phyloP scores from a whole-genome alignment of 306 rosid genomes.

The Trifolium subterraneum region DNA sequence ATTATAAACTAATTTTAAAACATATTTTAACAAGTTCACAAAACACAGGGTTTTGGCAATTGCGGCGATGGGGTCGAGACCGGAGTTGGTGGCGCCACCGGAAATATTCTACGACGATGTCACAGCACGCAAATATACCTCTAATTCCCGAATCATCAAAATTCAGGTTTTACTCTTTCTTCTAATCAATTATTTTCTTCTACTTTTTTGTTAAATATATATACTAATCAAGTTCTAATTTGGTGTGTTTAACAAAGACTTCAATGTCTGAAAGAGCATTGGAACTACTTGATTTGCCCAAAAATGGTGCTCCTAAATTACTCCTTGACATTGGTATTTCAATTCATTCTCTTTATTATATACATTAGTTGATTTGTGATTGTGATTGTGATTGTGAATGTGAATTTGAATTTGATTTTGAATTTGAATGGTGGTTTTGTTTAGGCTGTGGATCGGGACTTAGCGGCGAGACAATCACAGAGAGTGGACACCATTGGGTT shows the following conservation, averaged over 20 bases:
- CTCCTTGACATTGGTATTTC: conserved; percentile 82
- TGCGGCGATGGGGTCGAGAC: conserved; percentile 61
- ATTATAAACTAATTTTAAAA: too few relatives aligned
- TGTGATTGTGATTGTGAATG: too few relatives aligned
- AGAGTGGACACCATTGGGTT: conserved; percentile 84
- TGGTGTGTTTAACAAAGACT: conserved; percentile 20
- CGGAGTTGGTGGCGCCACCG: conserved; percentile 89
- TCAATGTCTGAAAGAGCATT: conserved; percentile 77
- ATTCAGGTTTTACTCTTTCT: conserved; percentile 57
- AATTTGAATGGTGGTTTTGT: background rate
- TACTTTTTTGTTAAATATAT: background rate
- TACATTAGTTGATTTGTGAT: background rate
- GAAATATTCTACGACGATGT: conserved; percentile 83
- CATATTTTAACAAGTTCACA: too few relatives aligned
- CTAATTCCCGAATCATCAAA: conserved; percentile 78
- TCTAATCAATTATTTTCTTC: background rate
- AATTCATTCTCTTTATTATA: too few relatives aligned
- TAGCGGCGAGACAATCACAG: conserved; percentile 79
- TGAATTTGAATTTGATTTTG: too few relatives aligned
- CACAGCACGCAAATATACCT: conserved; percentile 86
- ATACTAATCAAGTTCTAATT: background rate
- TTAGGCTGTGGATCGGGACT: conserved; percentile 95
- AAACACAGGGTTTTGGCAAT: background rate
- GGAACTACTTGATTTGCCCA: conserved; percentile 82
- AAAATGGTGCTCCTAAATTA: conserved; percentile 72